Evolutionary conservation across 192 early-diverging fungal species (phyloP), one percentile per base, ranked within the genome.

Genomic region (Coemansia sp.): DNA sequence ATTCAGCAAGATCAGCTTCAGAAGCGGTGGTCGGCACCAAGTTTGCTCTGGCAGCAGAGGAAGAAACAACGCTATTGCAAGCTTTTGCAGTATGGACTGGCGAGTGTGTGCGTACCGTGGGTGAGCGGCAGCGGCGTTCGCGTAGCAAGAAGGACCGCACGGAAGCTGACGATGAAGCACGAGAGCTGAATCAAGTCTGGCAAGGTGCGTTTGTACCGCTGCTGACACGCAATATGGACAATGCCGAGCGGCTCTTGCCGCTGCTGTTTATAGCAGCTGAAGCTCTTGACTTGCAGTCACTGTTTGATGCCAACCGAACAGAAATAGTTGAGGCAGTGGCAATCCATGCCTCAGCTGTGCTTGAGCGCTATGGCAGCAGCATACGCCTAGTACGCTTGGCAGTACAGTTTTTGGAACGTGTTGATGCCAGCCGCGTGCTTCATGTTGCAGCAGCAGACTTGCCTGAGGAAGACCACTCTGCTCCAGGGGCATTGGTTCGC

Each of bases 11-110:
- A 2, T 12, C 56, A 1, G 20, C 49, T 11, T 35, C 15, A 4
- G 41, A 44, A 20, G 37, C 49, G 6, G 54, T 26, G 18, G 33
- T 35, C 33, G 19, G 13, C 6, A 45, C 57, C 21, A 26, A 42
- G 9, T 76, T 61, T 48, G 54, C 63, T 5, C 43, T 77, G 9
- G 55, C 59, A 18, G 42, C 63, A 3, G 28, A 38, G 12, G 73
- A 77, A 53, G 73, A 77, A 46, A 63, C 67, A 1, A 63, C 67
- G 42, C 55, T 77, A 31, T 52, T 70, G 19, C 66, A 77, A 43
- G 61, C 67, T 15, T 55, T 65, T 35, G 67, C 59, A 0, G 56
- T 50, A 3, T 70, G 73, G 67, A 56, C 62, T 19, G 23, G 45
- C 3, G 72, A 76, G 50, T 40, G 49, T 39, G 53, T 19, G 15